Conservation (phyloP, 2,329 filamentous ascomycete genomes). For the Sarocladium brachiariae region DNA sequence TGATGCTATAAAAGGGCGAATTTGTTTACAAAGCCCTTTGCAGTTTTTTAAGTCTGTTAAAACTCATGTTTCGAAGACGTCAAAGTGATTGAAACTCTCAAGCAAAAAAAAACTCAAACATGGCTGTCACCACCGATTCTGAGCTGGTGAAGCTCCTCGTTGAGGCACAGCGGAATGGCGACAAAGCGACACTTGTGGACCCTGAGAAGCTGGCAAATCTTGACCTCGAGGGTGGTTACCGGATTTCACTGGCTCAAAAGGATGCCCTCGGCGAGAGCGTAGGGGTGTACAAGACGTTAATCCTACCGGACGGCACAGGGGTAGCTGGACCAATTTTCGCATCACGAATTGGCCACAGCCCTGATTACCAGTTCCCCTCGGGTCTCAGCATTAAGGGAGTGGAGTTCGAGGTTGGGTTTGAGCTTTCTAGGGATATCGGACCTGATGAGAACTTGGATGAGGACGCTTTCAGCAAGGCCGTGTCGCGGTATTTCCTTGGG, state of each 20-base stretch:
- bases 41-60: no score
- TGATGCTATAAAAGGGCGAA: no score
- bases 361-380: conserved; percentile 1
- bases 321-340: neutral
- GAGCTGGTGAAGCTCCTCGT: conserved; percentile 2
- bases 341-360: conserved; percentile 4
- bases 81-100: no score
- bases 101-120: neutral
- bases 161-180: neutral
- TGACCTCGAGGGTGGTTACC: neutral
- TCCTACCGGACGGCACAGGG: neutral
- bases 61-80: no score
- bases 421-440: neutral
- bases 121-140: neutral
- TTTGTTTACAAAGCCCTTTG: no score
- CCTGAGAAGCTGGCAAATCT: neutral
- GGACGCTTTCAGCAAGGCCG: neutral
- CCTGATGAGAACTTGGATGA: conserved; percentile 4
- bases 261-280: neutral
- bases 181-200: neutral
- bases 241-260: neutral
- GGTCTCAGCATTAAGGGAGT: neutral
- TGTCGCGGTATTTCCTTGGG: neutral
- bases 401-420: conserved; percentile 1
- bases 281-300: neutral